phyloP scores from a whole-genome alignment of 1,284 basidiomycete genomes.

The Irpex sp. region DNA sequence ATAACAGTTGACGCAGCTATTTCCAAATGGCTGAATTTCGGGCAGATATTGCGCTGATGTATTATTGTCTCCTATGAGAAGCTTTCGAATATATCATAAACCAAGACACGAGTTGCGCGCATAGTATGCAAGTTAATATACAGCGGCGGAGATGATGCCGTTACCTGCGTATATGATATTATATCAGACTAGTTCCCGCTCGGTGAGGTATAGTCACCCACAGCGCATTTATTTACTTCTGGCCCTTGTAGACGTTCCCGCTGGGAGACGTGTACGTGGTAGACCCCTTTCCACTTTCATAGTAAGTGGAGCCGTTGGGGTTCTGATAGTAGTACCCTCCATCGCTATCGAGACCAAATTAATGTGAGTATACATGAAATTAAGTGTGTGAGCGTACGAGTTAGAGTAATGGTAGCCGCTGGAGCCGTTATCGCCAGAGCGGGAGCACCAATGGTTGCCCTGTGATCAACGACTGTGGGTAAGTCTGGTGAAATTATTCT shows the following conservation, averaged over 20 bases:
- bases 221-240: not conserved
- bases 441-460: conserved; percentile 27
- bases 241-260: conserved; percentile 11
- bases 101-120: not conserved
- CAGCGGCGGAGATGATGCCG: not conserved
- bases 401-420: conserved; percentile 28
- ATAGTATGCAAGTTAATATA: not conserved
- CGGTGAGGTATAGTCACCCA: not conserved
- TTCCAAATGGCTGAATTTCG: not conserved
- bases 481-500: not conserved
- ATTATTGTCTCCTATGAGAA: not conserved
- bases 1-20: not conserved
- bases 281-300: conserved; percentile 20
- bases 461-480: conserved; percentile 1
- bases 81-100: not conserved
- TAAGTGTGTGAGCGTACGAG: conserved; percentile 14
- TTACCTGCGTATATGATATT: not conserved
- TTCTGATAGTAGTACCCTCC: conserved; percentile 26
- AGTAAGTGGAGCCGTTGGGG: conserved; percentile 23
- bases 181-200: not conserved
- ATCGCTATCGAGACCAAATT: conserved; percentile 12
- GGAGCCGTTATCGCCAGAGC: conserved; percentile 17
- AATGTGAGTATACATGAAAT: not conserved
- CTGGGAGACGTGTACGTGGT: conserved; percentile 16
- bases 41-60: not conserved